A percentile compares a stretch with the other conserved stretches of the same genome.
phyloP scores from a whole-genome alignment of 805 yeast genomes.

The Yarrowia bubula region DNA sequence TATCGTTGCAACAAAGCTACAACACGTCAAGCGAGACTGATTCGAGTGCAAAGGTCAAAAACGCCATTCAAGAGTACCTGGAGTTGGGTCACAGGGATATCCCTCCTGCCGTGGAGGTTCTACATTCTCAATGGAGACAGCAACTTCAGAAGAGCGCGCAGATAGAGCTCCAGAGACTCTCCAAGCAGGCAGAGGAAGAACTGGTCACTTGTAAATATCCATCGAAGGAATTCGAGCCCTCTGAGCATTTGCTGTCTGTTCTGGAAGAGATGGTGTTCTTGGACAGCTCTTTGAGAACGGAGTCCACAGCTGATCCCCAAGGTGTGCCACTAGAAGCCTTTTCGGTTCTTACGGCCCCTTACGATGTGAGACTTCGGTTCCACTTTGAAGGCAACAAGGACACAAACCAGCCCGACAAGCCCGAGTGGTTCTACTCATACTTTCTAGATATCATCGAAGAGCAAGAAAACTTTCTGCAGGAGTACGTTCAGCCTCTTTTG shows the following conservation, averaged over 20 bases:
- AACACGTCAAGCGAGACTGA: background rate
- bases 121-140: conserved; percentile 1
- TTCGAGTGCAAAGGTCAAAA: background rate
- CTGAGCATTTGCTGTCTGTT: background rate
- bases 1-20: background rate
- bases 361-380: conserved; percentile 52
- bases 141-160: background rate
- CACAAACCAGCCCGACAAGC: conserved; percentile 63
- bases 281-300: background rate
- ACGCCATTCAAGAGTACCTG: conserved; percentile 1
- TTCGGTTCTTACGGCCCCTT: conserved; percentile 46
- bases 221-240: conserved; percentile 6
- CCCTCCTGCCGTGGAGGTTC: background rate
- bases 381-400: conserved; percentile 59
- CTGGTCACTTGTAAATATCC: conserved; percentile 1
- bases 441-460: conserved; percentile 40
- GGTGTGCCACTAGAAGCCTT: conserved; percentile 37
- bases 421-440: conserved; percentile 67
- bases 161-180: background rate
- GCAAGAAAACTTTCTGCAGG: conserved; percentile 35
- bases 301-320: background rate
- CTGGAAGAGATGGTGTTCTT: conserved; percentile 3
- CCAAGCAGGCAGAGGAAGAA: background rate
- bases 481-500: conserved; percentile 33
- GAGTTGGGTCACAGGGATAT: background rate